Percentiles rank a stretch among this genome's conserved stretches.
Evolutionary conservation across 192 early-diverging fungal genomes (phyloP).

Genomic region (Coemansia sp.): DNA sequence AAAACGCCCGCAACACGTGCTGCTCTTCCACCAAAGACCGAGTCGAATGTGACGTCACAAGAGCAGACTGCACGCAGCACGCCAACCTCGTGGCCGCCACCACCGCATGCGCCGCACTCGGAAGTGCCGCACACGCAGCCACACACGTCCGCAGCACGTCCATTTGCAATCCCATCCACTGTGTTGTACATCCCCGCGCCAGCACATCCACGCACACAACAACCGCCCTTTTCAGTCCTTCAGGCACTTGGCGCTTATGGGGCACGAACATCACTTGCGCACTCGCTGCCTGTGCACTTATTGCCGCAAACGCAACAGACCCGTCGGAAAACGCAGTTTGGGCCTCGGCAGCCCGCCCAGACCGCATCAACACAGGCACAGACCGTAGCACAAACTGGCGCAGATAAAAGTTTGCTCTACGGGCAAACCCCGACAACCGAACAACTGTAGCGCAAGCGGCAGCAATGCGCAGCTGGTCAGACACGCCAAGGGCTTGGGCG

Average conservation of each 20-base stretch:
- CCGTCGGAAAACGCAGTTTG: slow-evolving; percentile 42
- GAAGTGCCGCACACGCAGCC: slow-evolving; percentile 41
- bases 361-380: slow-evolving; percentile 43
- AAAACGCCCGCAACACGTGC: slow-evolving; percentile 33
- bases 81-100: slow-evolving; percentile 34
- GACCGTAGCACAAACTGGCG: slow-evolving; percentile 48
- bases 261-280: neutral
- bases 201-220: slow-evolving; percentile 39
- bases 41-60: slow-evolving; percentile 11
- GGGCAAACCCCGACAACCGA: slow-evolving; percentile 23
- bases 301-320: slow-evolving; percentile 43
- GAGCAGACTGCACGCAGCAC: slow-evolving; percentile 21
- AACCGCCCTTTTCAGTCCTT: slow-evolving; percentile 2
- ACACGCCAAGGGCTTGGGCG: slow-evolving; percentile 8
- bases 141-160: slow-evolving; percentile 49
- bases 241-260: neutral
- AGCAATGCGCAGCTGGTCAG: slow-evolving; percentile 44
- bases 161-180: slow-evolving; percentile 17
- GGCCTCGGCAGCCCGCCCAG: slow-evolving; percentile 21
- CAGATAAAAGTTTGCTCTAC: slow-evolving; percentile 42
- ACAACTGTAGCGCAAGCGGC: slow-evolving; percentile 29
- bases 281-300: slow-evolving; percentile 22
- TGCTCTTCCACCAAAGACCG: slow-evolving; percentile 37
- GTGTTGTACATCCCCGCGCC: slow-evolving; percentile 6
- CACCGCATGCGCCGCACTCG: slow-evolving; percentile 46